Percentiles rank a stretch among this genome's conserved stretches.
Evolutionary conservation across 177 flowering plant species (phyloP).

Genomic region (Vitis hybrid): DNA sequence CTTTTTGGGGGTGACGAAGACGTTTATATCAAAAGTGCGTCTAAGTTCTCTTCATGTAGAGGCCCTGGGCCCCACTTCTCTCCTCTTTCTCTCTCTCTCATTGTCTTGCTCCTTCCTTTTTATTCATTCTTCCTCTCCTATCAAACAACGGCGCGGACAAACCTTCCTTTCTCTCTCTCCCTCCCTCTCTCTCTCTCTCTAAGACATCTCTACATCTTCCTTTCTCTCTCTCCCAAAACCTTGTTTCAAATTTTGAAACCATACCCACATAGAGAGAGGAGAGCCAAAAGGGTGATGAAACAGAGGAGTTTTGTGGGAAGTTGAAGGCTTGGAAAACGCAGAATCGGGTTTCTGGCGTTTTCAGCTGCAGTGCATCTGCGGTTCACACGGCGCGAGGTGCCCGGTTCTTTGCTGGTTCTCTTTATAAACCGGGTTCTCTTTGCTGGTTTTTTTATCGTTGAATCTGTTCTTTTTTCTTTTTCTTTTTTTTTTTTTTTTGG

Average conservation of each 20-base stretch:
- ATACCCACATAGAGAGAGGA: background rate
- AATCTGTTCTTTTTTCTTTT: background rate
- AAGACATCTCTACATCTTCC: constrained; percentile 2
- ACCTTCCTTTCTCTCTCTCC: background rate
- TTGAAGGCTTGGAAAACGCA: background rate
- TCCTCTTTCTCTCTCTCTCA: constrained; percentile 4
- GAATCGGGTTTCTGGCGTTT: background rate
- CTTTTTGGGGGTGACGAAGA: constrained; percentile 24
- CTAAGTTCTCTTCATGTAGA: constrained; percentile 61
- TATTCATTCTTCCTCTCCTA: background rate
- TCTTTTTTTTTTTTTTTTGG: background rate
- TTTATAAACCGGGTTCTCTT: constrained; percentile 7
- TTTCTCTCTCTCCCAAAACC: constrained; percentile 7
- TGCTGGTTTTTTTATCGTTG: constrained; percentile 1
- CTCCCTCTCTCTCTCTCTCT: constrained; percentile 14
- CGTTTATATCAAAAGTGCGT: constrained; percentile 39
- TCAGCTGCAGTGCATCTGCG: background rate
- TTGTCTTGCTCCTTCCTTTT: constrained; percentile 3
- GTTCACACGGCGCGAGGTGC: constrained; percentile 12
- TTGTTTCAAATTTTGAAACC: constrained; percentile 5
- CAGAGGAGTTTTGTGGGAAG: background rate
- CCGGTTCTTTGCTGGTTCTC: constrained; percentile 8
- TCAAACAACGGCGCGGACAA: constrained; percentile 28
- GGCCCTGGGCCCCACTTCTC: constrained; percentile 28
- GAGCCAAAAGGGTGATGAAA: background rate